Conservation (phyloP, 345 rosid species). For the Acer saccharum region DNA sequence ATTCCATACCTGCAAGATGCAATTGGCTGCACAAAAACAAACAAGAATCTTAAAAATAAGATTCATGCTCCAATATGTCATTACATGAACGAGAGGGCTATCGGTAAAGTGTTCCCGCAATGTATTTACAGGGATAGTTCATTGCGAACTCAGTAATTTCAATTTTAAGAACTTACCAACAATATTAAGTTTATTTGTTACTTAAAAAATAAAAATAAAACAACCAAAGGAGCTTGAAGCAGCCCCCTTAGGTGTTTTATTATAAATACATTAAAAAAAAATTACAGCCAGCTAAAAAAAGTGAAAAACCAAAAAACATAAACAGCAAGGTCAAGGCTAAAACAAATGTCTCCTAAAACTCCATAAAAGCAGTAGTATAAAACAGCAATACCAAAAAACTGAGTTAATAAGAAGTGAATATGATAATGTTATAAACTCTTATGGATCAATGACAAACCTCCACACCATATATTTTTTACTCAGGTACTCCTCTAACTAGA, state of each 20-base stretch:
- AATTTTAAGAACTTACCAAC: background rate
- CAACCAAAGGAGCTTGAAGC: background rate
- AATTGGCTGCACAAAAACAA: conserved; percentile 49
- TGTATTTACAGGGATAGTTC: background rate
- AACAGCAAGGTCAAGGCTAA: background rate
- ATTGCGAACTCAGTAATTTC: background rate
- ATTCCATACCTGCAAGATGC: conserved; percentile 90
- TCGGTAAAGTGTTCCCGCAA: background rate
- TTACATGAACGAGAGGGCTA: background rate
- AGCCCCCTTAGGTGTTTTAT: background rate
- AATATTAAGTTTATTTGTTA: background rate
- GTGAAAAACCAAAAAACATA: background rate
- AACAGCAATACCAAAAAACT: background rate
- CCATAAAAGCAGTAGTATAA: background rate
- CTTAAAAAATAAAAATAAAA: background rate
- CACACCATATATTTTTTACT: background rate
- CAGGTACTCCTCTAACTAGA: conserved; percentile 1
- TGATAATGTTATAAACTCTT: background rate
- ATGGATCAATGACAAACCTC: background rate
- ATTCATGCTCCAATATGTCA: background rate
- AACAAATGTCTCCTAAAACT: background rate
- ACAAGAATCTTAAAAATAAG: background rate
- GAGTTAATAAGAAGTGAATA: background rate
- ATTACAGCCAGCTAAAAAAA: background rate
- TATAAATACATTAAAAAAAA: background rate